phyloP scores from a whole-genome alignment of 108 stramenopile genomes.

The Fistulifera pelliculosa region DNA sequence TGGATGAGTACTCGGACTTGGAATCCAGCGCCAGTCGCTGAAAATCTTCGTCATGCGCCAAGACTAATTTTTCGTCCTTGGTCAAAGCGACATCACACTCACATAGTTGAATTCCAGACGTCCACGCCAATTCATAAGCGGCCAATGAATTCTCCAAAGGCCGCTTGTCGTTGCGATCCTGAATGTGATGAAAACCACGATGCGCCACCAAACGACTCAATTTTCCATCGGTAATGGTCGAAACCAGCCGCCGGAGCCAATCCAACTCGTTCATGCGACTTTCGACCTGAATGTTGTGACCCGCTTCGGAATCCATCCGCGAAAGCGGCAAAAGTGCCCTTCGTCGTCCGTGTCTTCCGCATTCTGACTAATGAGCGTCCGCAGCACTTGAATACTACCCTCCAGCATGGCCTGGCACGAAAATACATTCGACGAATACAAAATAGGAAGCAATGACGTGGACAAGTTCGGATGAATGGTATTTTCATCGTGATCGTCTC shows the following conservation, averaged over 20 bases:
- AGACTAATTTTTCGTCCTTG: conserved; percentile 64
- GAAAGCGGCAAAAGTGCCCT: conserved; percentile 1
- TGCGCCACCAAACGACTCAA: conserved; percentile 46
- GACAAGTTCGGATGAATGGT: conserved; percentile 25
- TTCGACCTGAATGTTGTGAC: conserved; percentile 12
- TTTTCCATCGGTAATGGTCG: conserved; percentile 10
- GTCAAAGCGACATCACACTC: conserved; percentile 76
- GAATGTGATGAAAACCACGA: conserved; percentile 61
- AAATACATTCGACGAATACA: conserved; percentile 42
- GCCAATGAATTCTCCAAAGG: conserved; percentile 64
- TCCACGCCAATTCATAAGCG: conserved; percentile 70
- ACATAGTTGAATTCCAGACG: conserved; percentile 57
- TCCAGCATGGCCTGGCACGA: conserved; percentile 34
- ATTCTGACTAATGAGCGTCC: conserved; percentile 14
- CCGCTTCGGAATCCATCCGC: conserved; percentile 11
- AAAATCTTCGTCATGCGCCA: conserved; percentile 70
- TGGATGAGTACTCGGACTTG: conserved; percentile 17
- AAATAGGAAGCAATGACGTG: conserved; percentile 33
- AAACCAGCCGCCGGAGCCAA: conserved; percentile 43
- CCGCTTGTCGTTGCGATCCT: conserved; percentile 42
- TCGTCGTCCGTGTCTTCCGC: conserved; percentile 1
- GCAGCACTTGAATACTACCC: conserved; percentile 33
- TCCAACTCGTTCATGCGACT: conserved; percentile 39
- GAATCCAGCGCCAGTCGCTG: conserved; percentile 50
- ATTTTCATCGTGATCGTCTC: too few relatives aligned